phyloP scores from a whole-genome alignment of 2,329 filamentous ascomycete genomes.

The Sporothrix brunneoviolacea region DNA sequence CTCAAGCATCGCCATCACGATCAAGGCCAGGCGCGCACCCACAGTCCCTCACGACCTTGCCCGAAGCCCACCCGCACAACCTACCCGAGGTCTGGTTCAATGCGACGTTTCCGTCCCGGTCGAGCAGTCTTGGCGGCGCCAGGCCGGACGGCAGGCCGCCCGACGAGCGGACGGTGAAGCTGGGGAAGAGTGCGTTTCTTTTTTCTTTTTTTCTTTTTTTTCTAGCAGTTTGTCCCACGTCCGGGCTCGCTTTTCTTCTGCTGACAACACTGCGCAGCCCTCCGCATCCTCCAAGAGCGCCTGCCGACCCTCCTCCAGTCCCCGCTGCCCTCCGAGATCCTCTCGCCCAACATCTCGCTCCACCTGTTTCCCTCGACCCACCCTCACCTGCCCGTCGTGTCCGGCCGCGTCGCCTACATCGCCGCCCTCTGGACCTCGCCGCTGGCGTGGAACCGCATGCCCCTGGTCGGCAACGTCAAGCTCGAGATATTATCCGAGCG shows the following conservation, averaged over 20 bases:
- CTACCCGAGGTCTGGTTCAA: constrained; percentile 39
- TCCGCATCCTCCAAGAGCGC: constrained; percentile 58
- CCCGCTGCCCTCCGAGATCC: constrained; percentile 65
- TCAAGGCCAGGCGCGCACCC: background rate
- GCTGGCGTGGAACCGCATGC: constrained; percentile 89
- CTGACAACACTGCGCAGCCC: constrained; percentile 41
- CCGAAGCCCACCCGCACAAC: constrained; percentile 22
- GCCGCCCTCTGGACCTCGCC: constrained; percentile 94
- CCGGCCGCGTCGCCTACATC: constrained; percentile 81
- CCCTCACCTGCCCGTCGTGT: constrained; percentile 85
- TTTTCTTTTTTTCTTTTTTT: background rate
- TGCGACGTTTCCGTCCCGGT: constrained; percentile 27
- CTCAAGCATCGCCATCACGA: background rate
- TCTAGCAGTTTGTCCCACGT: background rate
- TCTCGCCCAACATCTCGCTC: constrained; percentile 66
- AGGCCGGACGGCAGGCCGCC: constrained; percentile 26
- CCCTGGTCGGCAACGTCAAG: constrained; percentile 82
- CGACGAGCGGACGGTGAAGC: constrained; percentile 53
- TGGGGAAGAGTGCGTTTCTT: constrained; percentile 50
- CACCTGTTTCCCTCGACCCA: constrained; percentile 71
- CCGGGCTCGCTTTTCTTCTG: background rate
- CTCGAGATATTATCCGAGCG: constrained; percentile 85
- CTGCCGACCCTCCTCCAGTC: constrained; percentile 61
- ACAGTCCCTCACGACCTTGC: constrained; percentile 19
- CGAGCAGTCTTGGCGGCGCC: background rate